Base-by-base conservation (phyloP, 371 early-diverging fungal species). In the Mortierella sp. region DNA sequence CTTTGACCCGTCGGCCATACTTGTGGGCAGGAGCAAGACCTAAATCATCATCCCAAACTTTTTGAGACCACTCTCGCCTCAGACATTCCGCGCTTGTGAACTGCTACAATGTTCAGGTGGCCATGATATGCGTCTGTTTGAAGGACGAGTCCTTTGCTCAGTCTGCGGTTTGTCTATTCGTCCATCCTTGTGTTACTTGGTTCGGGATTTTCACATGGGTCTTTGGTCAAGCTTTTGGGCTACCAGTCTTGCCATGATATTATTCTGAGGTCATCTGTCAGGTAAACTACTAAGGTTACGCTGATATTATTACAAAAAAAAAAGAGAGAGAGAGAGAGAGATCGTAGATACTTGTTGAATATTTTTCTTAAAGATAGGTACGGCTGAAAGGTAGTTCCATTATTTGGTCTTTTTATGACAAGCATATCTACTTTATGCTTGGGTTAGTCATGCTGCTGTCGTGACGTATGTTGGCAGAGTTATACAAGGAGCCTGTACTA, bases 151-250 rank as follows among this genome's bases (percentile, higher is more conserved):
- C 74, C 11, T 73, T 79, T 41, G 59, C 68, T 15, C 75, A 74
- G 38, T 63, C 80, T 13, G 69, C 65, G 19, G 58, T 80, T 40
- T 64, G 50, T 24, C 80, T 75, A 6, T 70, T 80, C 38, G n/a
- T n/a, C n/a, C n/a, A n/a, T n/a, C n/a, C n/a, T 28, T 74, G 16
- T 74, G 74, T 52, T 61, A 71, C 58, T 70, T 79, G 74, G 74
- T 79, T 8, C 74, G 71, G 0, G 74, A 73, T 45, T 73, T 73
- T 50, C 74, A 73, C 22, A 62, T 74, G 15, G 68, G 74, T 8
- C 72, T 77, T 3, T 60, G 52, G 65, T 68, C 77, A 21, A 69
- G 69, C 13, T 77, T 65, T 45, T 77, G 77, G 77, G 47, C 61
- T 4, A 72, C 77, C n/a, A 72, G 72, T 47, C 72, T 41, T 65